Evolutionary conservation across 257 asterid genomes (phyloP).

Genomic region (Penstemon barbatus): DNA sequence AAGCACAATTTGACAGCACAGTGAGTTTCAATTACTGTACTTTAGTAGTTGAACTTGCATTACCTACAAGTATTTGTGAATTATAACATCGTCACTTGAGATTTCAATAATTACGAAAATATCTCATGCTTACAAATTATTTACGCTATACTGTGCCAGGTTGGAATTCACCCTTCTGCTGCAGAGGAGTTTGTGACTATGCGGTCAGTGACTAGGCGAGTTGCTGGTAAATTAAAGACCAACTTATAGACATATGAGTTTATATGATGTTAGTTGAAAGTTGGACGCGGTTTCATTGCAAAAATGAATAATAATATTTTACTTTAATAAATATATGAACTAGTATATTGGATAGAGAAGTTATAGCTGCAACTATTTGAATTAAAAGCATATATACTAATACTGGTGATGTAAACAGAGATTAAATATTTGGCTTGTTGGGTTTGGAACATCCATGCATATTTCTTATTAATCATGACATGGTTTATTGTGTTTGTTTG

Average conservation of each 20-base stretch:
- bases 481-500: background rate
- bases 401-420: background rate
- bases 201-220: constrained; percentile 68
- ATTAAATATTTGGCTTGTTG: too few relatives aligned
- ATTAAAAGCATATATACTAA: background rate
- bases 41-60: too few relatives aligned
- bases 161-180: constrained; percentile 97
- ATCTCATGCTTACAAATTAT: too few relatives aligned
- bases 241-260: constrained; percentile 35
- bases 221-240: constrained; percentile 67
- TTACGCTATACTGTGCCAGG: constrained; percentile 40
- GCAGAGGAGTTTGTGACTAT: constrained; percentile 96
- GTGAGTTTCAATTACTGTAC: constrained; percentile 45
- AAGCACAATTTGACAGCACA: constrained; percentile 88
- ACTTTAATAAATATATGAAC: background rate
- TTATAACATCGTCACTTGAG: too few relatives aligned
- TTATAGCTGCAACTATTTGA: background rate
- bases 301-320: background rate
- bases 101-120: too few relatives aligned
- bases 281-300: constrained; percentile 5
- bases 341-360: constrained; percentile 6
- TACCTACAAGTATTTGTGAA: too few relatives aligned
- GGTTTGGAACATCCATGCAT: background rate
- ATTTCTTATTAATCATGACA: background rate
- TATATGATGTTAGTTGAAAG: constrained; percentile 1